Base-by-base conservation (phyloP, 2,329 filamentous ascomycete genomes). In the Mariannaea elegans region DNA sequence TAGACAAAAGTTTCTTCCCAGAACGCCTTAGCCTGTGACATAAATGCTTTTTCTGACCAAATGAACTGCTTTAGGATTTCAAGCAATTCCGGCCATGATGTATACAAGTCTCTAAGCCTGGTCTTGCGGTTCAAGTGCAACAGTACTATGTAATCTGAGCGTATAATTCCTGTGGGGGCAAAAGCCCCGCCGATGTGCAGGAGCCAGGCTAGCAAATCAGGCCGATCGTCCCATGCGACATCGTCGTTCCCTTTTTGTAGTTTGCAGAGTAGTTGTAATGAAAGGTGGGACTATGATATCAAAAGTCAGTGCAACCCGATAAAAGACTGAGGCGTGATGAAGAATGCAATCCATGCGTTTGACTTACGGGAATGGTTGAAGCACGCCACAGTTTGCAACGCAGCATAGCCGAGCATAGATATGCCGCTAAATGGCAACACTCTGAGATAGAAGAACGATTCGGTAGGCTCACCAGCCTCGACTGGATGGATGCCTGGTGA, bases 401-500 rank as follows among this genome's bases (percentile, higher is more conserved):
- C 0, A 81, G 48, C 73, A 76, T 78, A 7, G 58, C 65, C 3
- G 78, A 76, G 51, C 74, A 78, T n/a, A 81, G 29, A 65, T 80
- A 81, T 8, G 76, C 75, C 2, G 75, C 78, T 1, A 80, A 67
- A 42, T 71, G 65, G n/a, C 75, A 79, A 54, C 74, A 78, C 2
- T 74, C 70, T 2, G 64, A 54, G 5, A 77, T 18, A 2, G 65
- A 38, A 0, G 68, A 74, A 0, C 13, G 2, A 9, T 62, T 64
- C 4, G 61, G 57, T 3, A 78, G 59, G 7, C 47, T 41, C 3
- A 67, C 67, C 0, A 81, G 65, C 29, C 77, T 71, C 0, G 78
- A 80, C 34, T 81, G 78, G 12, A 81, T 77, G 3, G 74, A 80
- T 36, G 78, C 79, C 32, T 71, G 71, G 8, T 80, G 78, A 31